Percentiles rank a stretch among this genome's conserved stretches.
These are phyloP conservation scores for Calocera viscosa DNA, from an alignment of 768 basidiomycete species.

Conservation along the genomic window DNA sequence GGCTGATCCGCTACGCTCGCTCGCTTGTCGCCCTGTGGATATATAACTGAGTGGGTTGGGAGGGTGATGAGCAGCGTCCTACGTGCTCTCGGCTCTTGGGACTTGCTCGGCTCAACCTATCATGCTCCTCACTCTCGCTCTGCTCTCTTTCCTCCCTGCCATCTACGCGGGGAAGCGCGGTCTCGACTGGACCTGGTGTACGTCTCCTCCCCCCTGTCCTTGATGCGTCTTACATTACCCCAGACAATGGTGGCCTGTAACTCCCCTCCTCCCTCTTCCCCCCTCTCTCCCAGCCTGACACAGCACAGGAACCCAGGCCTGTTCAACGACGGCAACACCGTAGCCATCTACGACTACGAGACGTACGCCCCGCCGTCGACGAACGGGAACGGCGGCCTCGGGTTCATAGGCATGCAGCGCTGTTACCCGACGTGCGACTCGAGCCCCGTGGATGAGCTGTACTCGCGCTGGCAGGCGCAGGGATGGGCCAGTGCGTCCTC, in stretches of 20 bases:
- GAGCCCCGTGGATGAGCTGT: neutral
- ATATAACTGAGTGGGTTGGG: no score
- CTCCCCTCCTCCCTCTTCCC: neutral
- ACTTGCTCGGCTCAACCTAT: neutral
- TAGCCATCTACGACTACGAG: constrained; percentile 1
- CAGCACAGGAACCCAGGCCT: neutral
- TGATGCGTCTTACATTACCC: neutral
- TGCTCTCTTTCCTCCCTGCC: neutral
- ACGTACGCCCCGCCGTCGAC: neutral
- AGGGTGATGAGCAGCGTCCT: no score
- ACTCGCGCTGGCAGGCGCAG: neutral
- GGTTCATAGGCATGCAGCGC: neutral
- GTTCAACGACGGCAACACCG: neutral
- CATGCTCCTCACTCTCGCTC: neutral
- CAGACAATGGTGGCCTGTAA: neutral
- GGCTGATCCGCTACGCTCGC: no score
- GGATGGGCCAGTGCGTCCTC: neutral
- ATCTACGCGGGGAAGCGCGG: neutral
- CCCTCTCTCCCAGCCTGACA: neutral
- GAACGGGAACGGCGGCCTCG: neutral
- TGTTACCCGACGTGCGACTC: neutral
- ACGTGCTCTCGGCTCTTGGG: no score
- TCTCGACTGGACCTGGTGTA: neutral
- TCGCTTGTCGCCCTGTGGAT: no score
- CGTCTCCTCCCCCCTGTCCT: neutral